These are phyloP conservation scores for Sordariomycetes sp. DNA, from an alignment of 2,329 filamentous ascomycete species.

Conservation along the genomic window DNA sequence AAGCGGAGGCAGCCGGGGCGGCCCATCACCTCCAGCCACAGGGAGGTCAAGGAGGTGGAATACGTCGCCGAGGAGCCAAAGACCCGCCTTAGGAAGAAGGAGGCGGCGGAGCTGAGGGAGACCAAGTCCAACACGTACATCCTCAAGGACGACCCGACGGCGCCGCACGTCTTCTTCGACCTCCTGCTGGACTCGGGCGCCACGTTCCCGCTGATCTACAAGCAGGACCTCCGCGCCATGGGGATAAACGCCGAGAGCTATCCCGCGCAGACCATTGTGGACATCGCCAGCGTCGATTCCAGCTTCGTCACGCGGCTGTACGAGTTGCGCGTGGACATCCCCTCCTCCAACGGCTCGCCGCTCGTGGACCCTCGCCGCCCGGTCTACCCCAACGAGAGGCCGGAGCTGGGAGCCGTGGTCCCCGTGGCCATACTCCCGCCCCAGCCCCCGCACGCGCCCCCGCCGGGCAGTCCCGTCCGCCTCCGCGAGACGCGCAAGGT, in stretches of 20 bases:
- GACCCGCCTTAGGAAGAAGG: too few relatives aligned
- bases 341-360: slow-evolving; percentile 14
- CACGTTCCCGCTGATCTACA: slow-evolving; percentile 25
- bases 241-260: slow-evolving; percentile 21
- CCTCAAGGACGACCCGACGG: slow-evolving; percentile 7
- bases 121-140: not conserved
- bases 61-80: too few relatives aligned
- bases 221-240: slow-evolving; percentile 21
- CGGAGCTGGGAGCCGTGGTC: slow-evolving; percentile 8
- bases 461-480: not conserved
- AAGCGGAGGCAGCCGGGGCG: not conserved
- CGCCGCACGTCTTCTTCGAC: slow-evolving; percentile 18
- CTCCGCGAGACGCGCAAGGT: not conserved
- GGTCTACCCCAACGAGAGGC: slow-evolving; percentile 9
- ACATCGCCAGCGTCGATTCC: slow-evolving; percentile 12
- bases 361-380: slow-evolving; percentile 11
- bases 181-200: slow-evolving; percentile 31
- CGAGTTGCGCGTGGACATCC: slow-evolving; percentile 22
- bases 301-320: slow-evolving; percentile 14
- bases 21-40: not conserved
- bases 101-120: too few relatives aligned
- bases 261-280: slow-evolving; percentile 20
- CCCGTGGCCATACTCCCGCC: slow-evolving; percentile 8
- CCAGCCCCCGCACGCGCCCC: not conserved
- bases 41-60: too few relatives aligned